A percentile compares a stretch with the other conserved stretches of the same genome.
Evolutionary conservation across 805 yeast genomes (phyloP).

Genomic region (Candida verbasci): DNA sequence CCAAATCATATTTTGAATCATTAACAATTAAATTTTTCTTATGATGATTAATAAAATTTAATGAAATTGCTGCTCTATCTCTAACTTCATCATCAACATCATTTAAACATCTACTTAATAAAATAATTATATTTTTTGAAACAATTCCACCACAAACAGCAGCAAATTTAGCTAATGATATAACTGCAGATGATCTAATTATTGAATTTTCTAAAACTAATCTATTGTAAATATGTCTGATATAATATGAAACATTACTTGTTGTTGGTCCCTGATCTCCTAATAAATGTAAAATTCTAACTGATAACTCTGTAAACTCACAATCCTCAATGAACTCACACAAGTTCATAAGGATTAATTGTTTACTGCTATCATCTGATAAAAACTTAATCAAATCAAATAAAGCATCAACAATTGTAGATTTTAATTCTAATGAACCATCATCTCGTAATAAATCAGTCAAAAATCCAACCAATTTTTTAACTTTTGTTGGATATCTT

Average conservation of each 20-base stretch:
- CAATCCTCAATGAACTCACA: constrained; percentile 99
- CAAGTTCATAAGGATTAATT: constrained; percentile 75
- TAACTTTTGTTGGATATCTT: constrained; percentile 89
- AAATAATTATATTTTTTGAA: constrained; percentile 62
- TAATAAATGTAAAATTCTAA: constrained; percentile 84
- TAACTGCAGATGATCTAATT: constrained; percentile 92
- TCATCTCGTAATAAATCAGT: constrained; percentile 84
- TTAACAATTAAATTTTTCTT: constrained; percentile 55
- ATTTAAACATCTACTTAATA: constrained; percentile 76
- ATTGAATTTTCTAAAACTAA: constrained; percentile 94
- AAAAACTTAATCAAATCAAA: constrained; percentile 86
- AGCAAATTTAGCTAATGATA: constrained; percentile 88
- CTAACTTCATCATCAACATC: constrained; percentile 97
- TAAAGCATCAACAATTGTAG: constrained; percentile 85
- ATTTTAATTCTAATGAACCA: constrained; percentile 83
- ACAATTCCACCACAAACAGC: constrained; percentile 66
- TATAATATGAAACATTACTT: constrained; percentile 79
- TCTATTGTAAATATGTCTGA: constrained; percentile 94
- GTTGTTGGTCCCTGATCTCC: constrained; percentile 95
- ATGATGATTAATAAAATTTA: constrained; percentile 50
- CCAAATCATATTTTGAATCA: constrained; percentile 65
- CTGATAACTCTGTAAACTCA: constrained; percentile 89
- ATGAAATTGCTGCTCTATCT: constrained; percentile 89
- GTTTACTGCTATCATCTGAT: constrained; percentile 58
- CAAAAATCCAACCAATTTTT: constrained; percentile 74